Conservation (phyloP, 257 asterid genomes). For the Fraxinus excelsior region DNA sequence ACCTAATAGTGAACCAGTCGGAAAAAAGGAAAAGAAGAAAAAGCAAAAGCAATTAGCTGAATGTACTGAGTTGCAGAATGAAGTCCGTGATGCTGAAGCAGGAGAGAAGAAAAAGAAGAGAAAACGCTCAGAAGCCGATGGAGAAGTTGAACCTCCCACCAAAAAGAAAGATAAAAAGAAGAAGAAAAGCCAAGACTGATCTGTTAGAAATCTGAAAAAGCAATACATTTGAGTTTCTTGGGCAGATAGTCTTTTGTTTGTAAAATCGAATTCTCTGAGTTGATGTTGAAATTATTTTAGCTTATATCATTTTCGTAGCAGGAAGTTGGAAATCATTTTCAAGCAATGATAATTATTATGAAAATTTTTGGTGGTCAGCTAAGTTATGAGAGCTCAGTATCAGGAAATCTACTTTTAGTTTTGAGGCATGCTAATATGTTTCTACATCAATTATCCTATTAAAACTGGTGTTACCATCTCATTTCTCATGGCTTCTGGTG, state of each 20-base stretch:
- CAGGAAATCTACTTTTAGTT: too few relatives aligned
- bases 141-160: slow-evolving; percentile 35
- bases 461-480: too few relatives aligned
- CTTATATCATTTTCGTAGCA: background rate
- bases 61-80: slow-evolving; percentile 29
- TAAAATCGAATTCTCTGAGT: background rate
- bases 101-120: slow-evolving; percentile 59
- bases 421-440: too few relatives aligned
- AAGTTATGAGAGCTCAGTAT: too few relatives aligned
- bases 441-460: too few relatives aligned
- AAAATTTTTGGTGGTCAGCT: too few relatives aligned
- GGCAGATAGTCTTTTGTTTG: background rate
- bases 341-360: too few relatives aligned
- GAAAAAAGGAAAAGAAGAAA: slow-evolving; percentile 56
- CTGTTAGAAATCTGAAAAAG: background rate
- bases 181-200: slow-evolving; percentile 48
- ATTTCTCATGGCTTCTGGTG: too few relatives aligned
- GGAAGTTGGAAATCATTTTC: background rate
- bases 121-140: slow-evolving; percentile 44
- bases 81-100: slow-evolving; percentile 28
- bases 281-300: background rate
- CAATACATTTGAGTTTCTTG: background rate
- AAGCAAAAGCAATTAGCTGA: slow-evolving; percentile 39
- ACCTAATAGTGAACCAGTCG: slow-evolving; percentile 31
- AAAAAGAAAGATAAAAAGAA: slow-evolving; percentile 42